phyloP scores from a whole-genome alignment of 1,284 basidiomycete species.

The Ustilago shanxiensis region DNA sequence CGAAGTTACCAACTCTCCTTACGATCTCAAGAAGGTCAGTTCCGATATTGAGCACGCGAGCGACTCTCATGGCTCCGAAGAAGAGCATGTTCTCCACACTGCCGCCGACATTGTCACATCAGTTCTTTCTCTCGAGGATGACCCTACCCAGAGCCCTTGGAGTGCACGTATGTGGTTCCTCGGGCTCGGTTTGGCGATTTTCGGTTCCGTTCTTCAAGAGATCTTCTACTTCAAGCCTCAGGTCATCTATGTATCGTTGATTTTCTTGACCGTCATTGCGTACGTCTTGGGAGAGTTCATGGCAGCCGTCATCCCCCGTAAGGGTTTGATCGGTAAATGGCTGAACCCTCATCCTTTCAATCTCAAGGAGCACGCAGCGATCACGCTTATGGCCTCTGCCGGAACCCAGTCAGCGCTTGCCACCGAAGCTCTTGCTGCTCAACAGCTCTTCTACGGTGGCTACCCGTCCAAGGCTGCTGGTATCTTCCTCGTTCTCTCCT shows the following conservation, averaged over 20 bases:
- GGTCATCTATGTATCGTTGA: conserved; percentile 24
- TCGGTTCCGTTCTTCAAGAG: conserved; percentile 29
- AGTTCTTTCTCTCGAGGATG: too few species aligned
- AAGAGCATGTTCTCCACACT: too few species aligned
- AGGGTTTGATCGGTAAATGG: conserved; percentile 17
- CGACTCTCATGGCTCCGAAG: conserved; percentile 14
- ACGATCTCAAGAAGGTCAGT: conserved; percentile 28
- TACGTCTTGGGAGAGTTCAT: conserved; percentile 32
- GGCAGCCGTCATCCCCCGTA: conserved; percentile 21
- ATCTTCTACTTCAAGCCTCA: conserved; percentile 44
- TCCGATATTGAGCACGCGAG: conserved; percentile 16
- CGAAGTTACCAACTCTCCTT: conserved; percentile 26
- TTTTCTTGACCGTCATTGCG: conserved; percentile 37
- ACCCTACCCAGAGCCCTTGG: conserved; percentile 37
- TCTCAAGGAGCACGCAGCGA: conserved; percentile 43
- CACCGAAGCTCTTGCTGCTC: conserved; percentile 36
- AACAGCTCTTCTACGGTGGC: conserved; percentile 46
- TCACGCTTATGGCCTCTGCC: conserved; percentile 34
- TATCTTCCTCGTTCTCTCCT: conserved; percentile 77
- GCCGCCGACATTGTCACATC: too few species aligned
- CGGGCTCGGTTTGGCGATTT: conserved; percentile 29
- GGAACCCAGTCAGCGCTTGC: conserved; percentile 31
- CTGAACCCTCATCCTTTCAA: conserved; percentile 39
- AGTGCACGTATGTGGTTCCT: conserved; percentile 41
- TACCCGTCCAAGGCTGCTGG: conserved; percentile 35